phyloP scores from a whole-genome alignment of 2,329 filamentous ascomycete genomes.

The Remersonia thermophila region DNA sequence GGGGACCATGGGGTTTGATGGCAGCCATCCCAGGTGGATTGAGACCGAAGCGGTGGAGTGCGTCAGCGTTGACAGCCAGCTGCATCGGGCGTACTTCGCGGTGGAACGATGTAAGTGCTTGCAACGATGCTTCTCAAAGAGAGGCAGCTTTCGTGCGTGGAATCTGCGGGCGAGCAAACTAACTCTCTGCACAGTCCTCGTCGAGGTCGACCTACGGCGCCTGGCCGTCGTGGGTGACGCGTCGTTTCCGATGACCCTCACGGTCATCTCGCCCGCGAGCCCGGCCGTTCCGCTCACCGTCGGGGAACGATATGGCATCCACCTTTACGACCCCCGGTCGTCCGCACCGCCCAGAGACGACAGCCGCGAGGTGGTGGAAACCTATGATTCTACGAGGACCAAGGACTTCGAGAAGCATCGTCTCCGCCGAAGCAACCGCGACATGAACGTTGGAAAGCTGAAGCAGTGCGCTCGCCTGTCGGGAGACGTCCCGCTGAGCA shows the following conservation, averaged over 20 bases:
- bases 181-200: constrained; percentile 39
- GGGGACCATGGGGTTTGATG: no score
- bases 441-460: no score
- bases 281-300: constrained; percentile 64
- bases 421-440: constrained; percentile 22
- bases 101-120: constrained; percentile 51
- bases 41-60: constrained; percentile 66
- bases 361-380: constrained; percentile 26
- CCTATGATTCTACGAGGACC: constrained; percentile 9
- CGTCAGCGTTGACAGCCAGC: constrained; percentile 61
- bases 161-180: no score
- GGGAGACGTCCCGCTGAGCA: constrained; percentile 70
- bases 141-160: no score
- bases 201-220: constrained; percentile 70
- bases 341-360: constrained; percentile 23
- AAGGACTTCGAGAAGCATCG: neutral
- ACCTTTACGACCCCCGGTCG: constrained; percentile 66
- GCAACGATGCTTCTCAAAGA: neutral
- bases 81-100: constrained; percentile 64
- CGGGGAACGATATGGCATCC: constrained; percentile 69
- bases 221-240: constrained; percentile 57
- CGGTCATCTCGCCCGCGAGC: constrained; percentile 60
- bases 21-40: constrained; percentile 56
- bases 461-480: constrained; percentile 55
- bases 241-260: constrained; percentile 71